Evolutionary conservation across 2,329 filamentous ascomycete species (phyloP).

Genomic region (Decorospora gaudefroyi): DNA sequence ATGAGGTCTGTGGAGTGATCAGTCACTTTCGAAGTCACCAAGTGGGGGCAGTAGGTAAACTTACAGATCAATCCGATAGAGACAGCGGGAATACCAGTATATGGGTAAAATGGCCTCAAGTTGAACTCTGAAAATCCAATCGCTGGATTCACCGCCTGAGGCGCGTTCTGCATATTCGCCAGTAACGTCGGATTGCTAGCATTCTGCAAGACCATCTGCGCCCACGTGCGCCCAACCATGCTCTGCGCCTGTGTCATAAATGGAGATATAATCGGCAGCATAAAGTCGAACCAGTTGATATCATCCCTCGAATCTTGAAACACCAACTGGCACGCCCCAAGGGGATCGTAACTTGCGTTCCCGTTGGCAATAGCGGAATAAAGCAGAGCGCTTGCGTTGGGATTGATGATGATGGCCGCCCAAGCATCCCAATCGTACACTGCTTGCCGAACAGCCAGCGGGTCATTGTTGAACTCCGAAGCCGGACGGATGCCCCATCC

Average conservation of each 20-base stretch:
- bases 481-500: conserved; percentile 58
- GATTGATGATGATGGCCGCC: conserved; percentile 65
- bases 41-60: not conserved
- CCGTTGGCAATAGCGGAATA: conserved; percentile 59
- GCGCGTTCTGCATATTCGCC: conserved; percentile 52
- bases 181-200: conserved; percentile 48
- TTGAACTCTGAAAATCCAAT: conserved; percentile 62
- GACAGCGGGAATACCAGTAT: conserved; percentile 61
- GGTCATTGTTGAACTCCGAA: conserved; percentile 60
- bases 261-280: conserved; percentile 56
- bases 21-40: not conserved
- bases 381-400: conserved; percentile 64
- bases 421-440: conserved; percentile 64
- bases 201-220: conserved; percentile 50
- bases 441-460: conserved; percentile 60
- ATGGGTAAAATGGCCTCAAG: conserved; percentile 63
- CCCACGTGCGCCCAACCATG: conserved; percentile 56
- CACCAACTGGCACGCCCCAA: conserved; percentile 62
- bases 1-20: conserved; percentile 55
- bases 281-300: conserved; percentile 58
- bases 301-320: conserved; percentile 62
- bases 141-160: conserved; percentile 60
- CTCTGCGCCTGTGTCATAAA: conserved; percentile 56
- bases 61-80: conserved; percentile 64
- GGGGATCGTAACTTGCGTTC: conserved; percentile 64